Evolutionary conservation across 306 rosid species (phyloP), one percentile per base, ranked within the genome.

Genomic region (Cucurbita maxima): DNA sequence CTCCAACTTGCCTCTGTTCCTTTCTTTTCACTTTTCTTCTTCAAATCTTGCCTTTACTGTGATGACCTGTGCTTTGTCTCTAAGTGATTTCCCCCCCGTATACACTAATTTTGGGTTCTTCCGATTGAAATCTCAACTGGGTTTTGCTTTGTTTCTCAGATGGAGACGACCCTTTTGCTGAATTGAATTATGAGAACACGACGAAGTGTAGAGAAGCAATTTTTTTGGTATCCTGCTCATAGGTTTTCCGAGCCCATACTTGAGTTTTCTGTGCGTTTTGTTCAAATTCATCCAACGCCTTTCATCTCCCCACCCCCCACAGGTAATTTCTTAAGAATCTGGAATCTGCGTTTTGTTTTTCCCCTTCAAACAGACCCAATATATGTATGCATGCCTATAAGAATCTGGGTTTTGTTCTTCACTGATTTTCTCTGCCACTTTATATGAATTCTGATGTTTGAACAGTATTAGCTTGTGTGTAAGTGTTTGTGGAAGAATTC

Each of bases 121-220:
- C 34, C 19, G 61, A 79, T 64, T 71, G n/a, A n/a, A 59, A 63
- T 58, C 18, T 63, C 7, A 37, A 43, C 18, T 71, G 75, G 40
- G 34, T 47, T 56, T 77, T 75, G 53, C 43, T 78, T 51, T 58
- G 56, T 76, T 76, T 76, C 19, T 58, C 37, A 15, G 79, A 73
- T 61, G 84, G 79, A 53, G 84, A 78, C 78, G 77, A 80, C 66
- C 58, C 83, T 71, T 79, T 81, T 73, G 77, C 75, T 47, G 71
- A 58, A 44, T 38, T 78, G 58, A 73, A 73, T 60, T 81, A 75
- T 73, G 81, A 67, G 57, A 69, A 69, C 73, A 68, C 80, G 30
- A 52, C 63, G 43, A 37, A 71, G 53, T 73, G 4, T 76, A 7
- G 37, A 20, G 15, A 44, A 66, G 72, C 72, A 20, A 20, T 19